Percentiles rank a stretch among this genome's conserved stretches.
Conservation (phyloP, 768 basidiomycete species). For the Termitomyces sp. region DNA sequence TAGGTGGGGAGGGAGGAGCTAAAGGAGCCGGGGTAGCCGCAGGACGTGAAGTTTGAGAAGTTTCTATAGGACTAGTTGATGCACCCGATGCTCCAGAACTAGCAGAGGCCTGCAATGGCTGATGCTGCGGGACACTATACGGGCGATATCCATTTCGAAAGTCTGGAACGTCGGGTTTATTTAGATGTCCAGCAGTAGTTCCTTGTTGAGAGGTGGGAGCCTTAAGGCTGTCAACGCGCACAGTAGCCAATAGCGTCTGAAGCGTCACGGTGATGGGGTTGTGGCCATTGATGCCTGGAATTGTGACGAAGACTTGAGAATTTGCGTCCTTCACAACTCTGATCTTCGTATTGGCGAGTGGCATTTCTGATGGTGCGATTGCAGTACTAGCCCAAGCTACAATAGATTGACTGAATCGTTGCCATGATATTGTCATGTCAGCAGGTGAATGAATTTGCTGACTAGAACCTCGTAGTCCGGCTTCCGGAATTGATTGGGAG, state of each 20-base stretch:
- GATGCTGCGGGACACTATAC: conserved; percentile 8
- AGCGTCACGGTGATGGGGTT: background rate
- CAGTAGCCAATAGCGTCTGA: background rate
- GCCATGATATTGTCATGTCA: background rate
- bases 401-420: background rate
- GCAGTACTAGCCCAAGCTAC: background rate
- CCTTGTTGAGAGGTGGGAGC: background rate
- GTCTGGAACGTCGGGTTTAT: background rate
- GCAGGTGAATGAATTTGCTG: background rate
- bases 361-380: background rate
- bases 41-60: background rate
- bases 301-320: background rate
- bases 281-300: background rate
- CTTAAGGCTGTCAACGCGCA: background rate
- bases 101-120: background rate
- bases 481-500: background rate
- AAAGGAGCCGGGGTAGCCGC: background rate
- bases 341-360: background rate
- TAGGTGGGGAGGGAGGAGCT: background rate
- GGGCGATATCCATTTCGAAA: background rate
- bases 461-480: background rate
- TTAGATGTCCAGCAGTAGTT: background rate
- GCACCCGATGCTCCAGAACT: background rate
- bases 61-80: background rate
- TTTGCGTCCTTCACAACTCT: background rate